These are phyloP conservation scores for Botrytis tulipae DNA, from an alignment of 2,329 filamentous ascomycete species.

Conservation along the genomic window DNA sequence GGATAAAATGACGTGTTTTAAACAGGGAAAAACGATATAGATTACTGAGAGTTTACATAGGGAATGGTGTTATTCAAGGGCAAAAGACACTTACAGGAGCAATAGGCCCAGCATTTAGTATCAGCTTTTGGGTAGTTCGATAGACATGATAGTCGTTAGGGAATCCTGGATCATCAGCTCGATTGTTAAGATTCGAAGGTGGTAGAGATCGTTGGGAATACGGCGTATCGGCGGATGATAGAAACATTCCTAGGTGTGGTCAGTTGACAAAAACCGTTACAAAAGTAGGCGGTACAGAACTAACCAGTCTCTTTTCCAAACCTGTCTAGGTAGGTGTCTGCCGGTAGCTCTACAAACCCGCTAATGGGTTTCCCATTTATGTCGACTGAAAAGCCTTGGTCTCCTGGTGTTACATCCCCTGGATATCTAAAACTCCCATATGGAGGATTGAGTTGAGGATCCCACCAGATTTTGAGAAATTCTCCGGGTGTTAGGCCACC, in stretches of 20 bases:
- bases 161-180: neutral
- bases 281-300: neutral
- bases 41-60: accelerated
- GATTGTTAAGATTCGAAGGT: conserved; percentile 9
- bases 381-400: conserved; percentile 12
- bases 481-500: conserved; percentile 10
- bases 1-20: accelerated
- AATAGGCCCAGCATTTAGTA: conserved; percentile 3
- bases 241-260: neutral
- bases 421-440: neutral
- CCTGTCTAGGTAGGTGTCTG: conserved; percentile 7
- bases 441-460: neutral
- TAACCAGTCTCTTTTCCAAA: conserved; percentile 19
- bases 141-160: conserved; percentile 18
- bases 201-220: conserved; percentile 13
- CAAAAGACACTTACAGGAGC: neutral
- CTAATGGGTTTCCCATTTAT: conserved; percentile 4
- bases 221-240: conserved; percentile 6
- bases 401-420: neutral
- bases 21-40: neutral
- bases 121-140: neutral
- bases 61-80: neutral
- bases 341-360: neutral
- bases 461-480: conserved; percentile 15
- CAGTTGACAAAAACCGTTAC: too few species aligned